Evolutionary conservation across 257 asterid genomes (phyloP), one percentile per base, ranked within the genome.

Genomic region (Craterostigma plantagineum): DNA sequence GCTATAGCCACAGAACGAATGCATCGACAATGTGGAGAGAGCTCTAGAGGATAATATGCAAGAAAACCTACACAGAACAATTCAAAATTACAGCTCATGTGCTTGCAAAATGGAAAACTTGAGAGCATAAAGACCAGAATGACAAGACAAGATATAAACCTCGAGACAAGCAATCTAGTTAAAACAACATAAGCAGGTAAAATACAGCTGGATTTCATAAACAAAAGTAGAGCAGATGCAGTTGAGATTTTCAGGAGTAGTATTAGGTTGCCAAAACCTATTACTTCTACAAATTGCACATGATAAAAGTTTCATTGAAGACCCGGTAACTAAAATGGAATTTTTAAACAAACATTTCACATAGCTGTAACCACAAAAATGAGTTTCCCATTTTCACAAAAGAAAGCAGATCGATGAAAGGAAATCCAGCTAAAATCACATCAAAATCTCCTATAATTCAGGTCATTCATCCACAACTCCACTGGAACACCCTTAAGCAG

Each of bases 241-340:
- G 7, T 46, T 54, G 48, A 57, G 51, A 54, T 17, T 56, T 56
- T 48, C 49, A 56, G 63, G 43, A 55, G 44, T 55, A 57, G 43
- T 43, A 63, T 43, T 52, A 47, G 55, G 59, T 58, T 54, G 43
- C n/a, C 50, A 55, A 23, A 52, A 53, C 59, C 54, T 36, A 36
- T 45, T 36, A 43, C 17, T 52, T 43, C 53, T 35, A 53, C 45
- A 56, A 57, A 63, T 47, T 35, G 53, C 56, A 59, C 60, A 49
- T 49, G 54, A 65, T 48, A 57, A 49, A 55, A 56, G 63, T 48
- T 55, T 65, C 77, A 69, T 66, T 73, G 50, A 71, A 66, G 62
- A 63, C 52, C 55, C 36, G 57, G 33, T 42, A 38, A 30, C 66
- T 27, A 48, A 52, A 56, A 62, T 51, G 57, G 59, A 4, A 14